A percentile compares a stretch with the other conserved stretches of the same genome.
Conservation (phyloP, 2,329 filamentous ascomycete species). For the Xylariaceae sp. region DNA sequence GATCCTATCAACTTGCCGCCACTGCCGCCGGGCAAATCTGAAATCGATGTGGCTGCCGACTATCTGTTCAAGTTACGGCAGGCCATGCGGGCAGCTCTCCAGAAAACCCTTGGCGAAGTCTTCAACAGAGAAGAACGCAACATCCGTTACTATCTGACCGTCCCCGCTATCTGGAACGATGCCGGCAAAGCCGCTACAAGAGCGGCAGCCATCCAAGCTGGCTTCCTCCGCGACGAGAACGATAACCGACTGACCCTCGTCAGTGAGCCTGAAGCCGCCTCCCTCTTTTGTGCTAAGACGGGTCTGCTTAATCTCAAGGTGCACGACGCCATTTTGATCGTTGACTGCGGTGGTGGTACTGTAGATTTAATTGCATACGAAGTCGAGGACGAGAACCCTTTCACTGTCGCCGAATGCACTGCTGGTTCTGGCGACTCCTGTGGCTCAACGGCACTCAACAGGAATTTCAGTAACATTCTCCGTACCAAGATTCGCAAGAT, state of each 20-base stretch:
- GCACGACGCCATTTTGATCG: slow-evolving; percentile 96
- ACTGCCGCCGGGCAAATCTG: slow-evolving; percentile 93
- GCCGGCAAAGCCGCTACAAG: slow-evolving; percentile 95
- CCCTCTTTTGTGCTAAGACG: slow-evolving; percentile 96
- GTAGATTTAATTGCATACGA: slow-evolving; percentile 99
- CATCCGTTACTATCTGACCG: slow-evolving; percentile 94
- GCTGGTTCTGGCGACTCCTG: slow-evolving; percentile 96
- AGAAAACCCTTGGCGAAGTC: slow-evolving; percentile 94
- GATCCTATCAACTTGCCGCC: slow-evolving; percentile 98
- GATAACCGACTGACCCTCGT: slow-evolving; percentile 93
- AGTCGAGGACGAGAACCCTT: slow-evolving; percentile 94
- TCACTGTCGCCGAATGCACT: slow-evolving; percentile 94
- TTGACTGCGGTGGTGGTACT: slow-evolving; percentile 96
- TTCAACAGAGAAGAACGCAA: slow-evolving; percentile 98
- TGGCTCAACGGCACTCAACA: slow-evolving; percentile 94
- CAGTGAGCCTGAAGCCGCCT: slow-evolving; percentile 93
- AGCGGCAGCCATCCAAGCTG: slow-evolving; percentile 92
- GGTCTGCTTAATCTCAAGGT: slow-evolving; percentile 93
- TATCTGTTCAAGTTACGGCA: slow-evolving; percentile 97
- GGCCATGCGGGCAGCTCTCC: slow-evolving; percentile 90
- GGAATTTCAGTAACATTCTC: slow-evolving; percentile 97
- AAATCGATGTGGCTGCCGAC: slow-evolving; percentile 98
- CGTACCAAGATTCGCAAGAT: slow-evolving; percentile 98
- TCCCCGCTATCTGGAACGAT: slow-evolving; percentile 99
- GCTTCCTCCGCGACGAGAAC: slow-evolving; percentile 94